Percentiles rank a stretch among this genome's conserved stretches.
Conservation (phyloP, 2,329 filamentous ascomycete genomes). For the Clarireedia sp. region DNA sequence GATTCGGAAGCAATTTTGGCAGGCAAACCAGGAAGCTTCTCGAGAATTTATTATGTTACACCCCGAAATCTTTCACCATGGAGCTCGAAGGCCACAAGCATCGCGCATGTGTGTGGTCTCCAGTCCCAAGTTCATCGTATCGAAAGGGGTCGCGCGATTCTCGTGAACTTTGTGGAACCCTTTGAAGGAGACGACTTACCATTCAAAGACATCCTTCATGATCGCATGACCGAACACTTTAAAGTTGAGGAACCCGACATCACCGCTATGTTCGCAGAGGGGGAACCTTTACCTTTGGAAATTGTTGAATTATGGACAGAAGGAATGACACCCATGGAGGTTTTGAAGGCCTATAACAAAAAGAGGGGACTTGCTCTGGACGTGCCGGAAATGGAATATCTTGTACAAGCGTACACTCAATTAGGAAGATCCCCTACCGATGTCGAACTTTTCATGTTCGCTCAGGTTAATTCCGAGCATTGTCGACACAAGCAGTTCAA, state of each 20-base stretch:
- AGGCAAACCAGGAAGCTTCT: conserved; percentile 9
- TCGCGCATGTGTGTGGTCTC: conserved; percentile 84
- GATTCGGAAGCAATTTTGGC: conserved; percentile 12
- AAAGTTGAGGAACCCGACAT: conserved; percentile 59
- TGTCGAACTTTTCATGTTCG: conserved; percentile 98
- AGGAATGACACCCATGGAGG: conserved; percentile 56
- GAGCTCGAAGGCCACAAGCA: conserved; percentile 94
- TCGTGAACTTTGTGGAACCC: conserved; percentile 51
- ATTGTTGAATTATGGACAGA: conserved; percentile 67
- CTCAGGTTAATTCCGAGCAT: conserved; percentile 97
- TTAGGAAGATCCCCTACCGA: conserved; percentile 59
- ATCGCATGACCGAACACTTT: conserved; percentile 92
- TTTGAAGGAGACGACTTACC: conserved; percentile 42
- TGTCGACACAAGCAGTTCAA: conserved; percentile 83
- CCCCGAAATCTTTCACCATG: conserved; percentile 90
- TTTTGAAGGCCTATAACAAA: conserved; percentile 76
- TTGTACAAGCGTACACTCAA: conserved; percentile 72
- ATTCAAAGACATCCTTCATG: conserved; percentile 68
- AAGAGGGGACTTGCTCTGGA: conserved; percentile 81
- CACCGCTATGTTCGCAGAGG: conserved; percentile 70
- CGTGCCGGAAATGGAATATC: conserved; percentile 81
- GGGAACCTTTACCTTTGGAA: conserved; percentile 52
- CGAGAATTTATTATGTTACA: conserved; percentile 50
- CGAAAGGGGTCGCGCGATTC: conserved; percentile 77
- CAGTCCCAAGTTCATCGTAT: conserved; percentile 64